phyloP scores from a whole-genome alignment of 345 rosid genomes.

The Chamaenerion angustifolium region DNA sequence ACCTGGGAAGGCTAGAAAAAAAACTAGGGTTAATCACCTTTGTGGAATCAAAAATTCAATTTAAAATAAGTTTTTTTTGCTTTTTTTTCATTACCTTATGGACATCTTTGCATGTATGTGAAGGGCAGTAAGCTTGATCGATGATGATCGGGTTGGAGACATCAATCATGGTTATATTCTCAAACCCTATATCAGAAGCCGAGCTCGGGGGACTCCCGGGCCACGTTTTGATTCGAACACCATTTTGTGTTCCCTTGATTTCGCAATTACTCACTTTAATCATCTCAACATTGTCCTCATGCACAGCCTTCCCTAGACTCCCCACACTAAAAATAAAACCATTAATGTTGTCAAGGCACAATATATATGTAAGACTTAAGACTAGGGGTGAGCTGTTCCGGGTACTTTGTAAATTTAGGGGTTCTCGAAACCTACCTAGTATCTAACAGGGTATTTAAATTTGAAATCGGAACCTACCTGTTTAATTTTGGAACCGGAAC shows the following conservation, averaged over 20 bases:
- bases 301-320: conserved; percentile 33
- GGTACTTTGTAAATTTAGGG: too few species aligned
- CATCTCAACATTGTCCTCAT: conserved; percentile 32
- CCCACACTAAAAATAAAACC: conserved; percentile 25
- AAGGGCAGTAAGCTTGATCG: conserved; percentile 44
- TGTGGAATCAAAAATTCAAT: neutral
- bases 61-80: too few species aligned
- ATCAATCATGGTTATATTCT: conserved; percentile 29
- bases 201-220: conserved; percentile 17
- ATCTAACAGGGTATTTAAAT: too few species aligned
- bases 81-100: conserved; percentile 11
- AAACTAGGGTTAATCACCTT: neutral
- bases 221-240: conserved; percentile 45
- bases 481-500: too few species aligned
- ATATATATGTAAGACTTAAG: too few species aligned
- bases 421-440: too few species aligned
- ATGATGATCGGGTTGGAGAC: conserved; percentile 44
- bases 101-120: conserved; percentile 12
- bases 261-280: conserved; percentile 25
- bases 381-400: too few species aligned
- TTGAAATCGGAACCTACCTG: too few species aligned
- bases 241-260: conserved; percentile 36
- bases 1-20: conserved; percentile 29
- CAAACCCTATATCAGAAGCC: conserved; percentile 24
- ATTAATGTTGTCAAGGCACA: neutral